Base-by-base conservation (phyloP, 2,329 filamentous ascomycete species). In the Colletotrichum caudatum region DNA sequence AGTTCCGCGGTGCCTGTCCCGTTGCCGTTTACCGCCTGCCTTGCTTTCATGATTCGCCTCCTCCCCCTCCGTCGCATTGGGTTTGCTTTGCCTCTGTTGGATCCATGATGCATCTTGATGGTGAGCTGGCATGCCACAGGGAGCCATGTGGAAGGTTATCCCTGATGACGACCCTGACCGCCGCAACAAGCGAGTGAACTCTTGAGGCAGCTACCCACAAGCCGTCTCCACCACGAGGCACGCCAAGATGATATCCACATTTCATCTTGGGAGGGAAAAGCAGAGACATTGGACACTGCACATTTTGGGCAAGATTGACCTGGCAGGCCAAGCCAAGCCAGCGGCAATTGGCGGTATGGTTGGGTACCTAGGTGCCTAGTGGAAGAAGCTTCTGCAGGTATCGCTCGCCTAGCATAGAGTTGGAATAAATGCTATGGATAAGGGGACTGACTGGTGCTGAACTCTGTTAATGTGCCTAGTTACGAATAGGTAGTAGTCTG, bases 91-190 rank as follows among this genome's bases (percentile, higher is more conserved):
- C 33, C 39, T 59, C 39, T 20, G 16, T 44, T 33, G 14, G 29
- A 46, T 26, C 54, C 33, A 41, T 20, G 56, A 26, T 44, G 37
- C 35, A 29, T 44, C 39, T 33, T 39, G 56, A 33, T 53, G 39
- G 65, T 71, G 69, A 64, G 69, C 48, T 71, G 69, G 59, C 69
- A 69, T 64, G 65, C 68, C 53, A 64, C 69, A 71, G 48, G 69
- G 69, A 60, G 65, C 51, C 20, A 35, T n/a, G 50, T 20, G 61
- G 61, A 66, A 66, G 70, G 66, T n/a, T 26, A 71, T 66, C 70
- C 70, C 61, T 71, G 61, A 66, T 51, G 37, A 44, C 29, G 56
- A 72, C 60, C 70, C 66, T 70, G 60, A 71, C 69, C 65, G 66
- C 66, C 56, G 39, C 41, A 9, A 16, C 33, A 68, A 59, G 57